Evolutionary conservation across 768 basidiomycete genomes (phyloP), one percentile per base, ranked within the genome.

Genomic region (Mycena crocata): DNA sequence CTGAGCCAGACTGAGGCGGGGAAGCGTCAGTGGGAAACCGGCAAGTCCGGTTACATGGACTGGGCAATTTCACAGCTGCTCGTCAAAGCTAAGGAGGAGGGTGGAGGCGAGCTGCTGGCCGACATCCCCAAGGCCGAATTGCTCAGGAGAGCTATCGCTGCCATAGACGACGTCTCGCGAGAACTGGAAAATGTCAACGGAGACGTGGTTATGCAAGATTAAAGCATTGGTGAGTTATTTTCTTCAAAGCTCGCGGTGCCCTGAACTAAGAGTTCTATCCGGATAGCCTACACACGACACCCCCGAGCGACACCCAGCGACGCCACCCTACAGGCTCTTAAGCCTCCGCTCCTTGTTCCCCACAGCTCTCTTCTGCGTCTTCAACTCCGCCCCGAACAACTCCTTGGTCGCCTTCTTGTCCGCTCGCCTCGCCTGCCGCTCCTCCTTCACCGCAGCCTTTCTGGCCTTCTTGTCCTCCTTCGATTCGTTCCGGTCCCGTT

Each of bases 11-110:
- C 82, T 5, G 86, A 89, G 62, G 87, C 89, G 0, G 89, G 91
- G 0, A 93, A 93, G 75, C 86, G 89, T 42, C 85, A 85, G 13
- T 95, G 94, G 93, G 93, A 95, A 78, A 86, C 87, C 39, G 89
- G 86, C 75, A 86, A 87, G 74, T 83, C 85, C 1, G 93, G 92
- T 6, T 96, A 95, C 75, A 74, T 90, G 6, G 88, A 89, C 64
- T 96, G 94, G 94, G 93, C 91, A 0, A 80, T 89, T 1, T 80
- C 81, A 23, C 86, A 88, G 74, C 75, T 92, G 10, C 68, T 92
- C 46, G 70, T 70, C 56, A 75, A 71, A 50, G 73, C 76, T 15
- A 75, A 64, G 61, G 71, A 70, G 28, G 74, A 69, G 19, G 72
- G 54, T 32, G 73, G 64, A 32, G 62, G 65, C 8, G 60, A 68